phyloP scores from a whole-genome alignment of 306 rosid genomes.

The Acacia crassicarpa region DNA sequence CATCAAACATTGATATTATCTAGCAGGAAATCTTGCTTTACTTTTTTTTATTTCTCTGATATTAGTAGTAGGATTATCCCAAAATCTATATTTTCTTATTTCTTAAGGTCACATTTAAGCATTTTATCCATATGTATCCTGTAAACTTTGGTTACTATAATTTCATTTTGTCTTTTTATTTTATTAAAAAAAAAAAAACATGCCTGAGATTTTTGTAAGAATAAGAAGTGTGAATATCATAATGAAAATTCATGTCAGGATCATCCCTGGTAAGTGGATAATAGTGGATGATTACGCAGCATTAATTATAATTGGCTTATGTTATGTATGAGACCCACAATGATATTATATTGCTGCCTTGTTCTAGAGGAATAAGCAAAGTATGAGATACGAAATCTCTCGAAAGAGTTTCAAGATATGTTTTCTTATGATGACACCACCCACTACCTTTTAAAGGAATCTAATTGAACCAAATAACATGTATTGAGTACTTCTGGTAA shows the following conservation, averaged over 20 bases:
- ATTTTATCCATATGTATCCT: too few relatives aligned
- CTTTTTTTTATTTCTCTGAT: too few relatives aligned
- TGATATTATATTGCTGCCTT: not conserved
- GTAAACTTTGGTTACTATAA: too few relatives aligned
- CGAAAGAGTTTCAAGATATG: not conserved
- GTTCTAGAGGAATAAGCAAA: not conserved
- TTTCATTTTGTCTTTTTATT: too few relatives aligned
- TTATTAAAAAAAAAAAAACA: not conserved
- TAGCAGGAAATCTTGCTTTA: too few relatives aligned
- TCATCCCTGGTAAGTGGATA: not conserved
- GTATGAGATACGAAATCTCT: not conserved
- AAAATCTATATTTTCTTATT: too few relatives aligned
- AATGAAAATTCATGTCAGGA: not conserved
- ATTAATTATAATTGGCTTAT: not conserved
- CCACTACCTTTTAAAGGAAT: not conserved
- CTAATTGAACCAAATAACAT: not conserved
- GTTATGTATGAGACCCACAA: not conserved
- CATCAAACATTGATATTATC: too few relatives aligned
- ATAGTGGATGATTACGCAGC: slow-evolving; percentile 6
- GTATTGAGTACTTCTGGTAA: not conserved
- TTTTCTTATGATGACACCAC: not conserved
- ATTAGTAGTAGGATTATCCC: too few relatives aligned
- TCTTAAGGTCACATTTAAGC: too few relatives aligned
- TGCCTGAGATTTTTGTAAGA: not conserved
- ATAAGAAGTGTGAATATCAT: not conserved